phyloP scores from a whole-genome alignment of 306 rosid species.

The Acacia confusa region DNA sequence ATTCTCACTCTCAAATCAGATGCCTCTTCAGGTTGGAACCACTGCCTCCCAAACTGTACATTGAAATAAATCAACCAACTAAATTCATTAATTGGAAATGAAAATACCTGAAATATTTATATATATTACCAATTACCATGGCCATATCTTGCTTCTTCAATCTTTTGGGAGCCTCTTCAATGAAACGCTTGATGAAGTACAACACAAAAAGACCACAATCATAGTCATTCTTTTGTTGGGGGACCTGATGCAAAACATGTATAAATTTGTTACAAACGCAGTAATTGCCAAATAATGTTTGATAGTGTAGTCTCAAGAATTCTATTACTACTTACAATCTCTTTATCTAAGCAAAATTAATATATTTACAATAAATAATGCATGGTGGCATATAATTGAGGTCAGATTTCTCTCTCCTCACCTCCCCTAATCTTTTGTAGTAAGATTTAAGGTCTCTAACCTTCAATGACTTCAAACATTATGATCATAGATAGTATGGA shows the following conservation, averaged over 20 bases:
- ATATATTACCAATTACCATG: constrained; percentile 50
- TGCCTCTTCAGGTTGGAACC: constrained; percentile 93
- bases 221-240: constrained; percentile 89
- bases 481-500: neutral
- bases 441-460: neutral
- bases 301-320: neutral
- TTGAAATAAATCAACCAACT: constrained; percentile 22
- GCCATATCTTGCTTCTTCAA: constrained; percentile 65
- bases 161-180: constrained; percentile 77
- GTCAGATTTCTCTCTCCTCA: neutral
- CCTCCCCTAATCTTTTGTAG: neutral
- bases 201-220: constrained; percentile 96
- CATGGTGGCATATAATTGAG: neutral
- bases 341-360: neutral
- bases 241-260: constrained; percentile 51
- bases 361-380: neutral
- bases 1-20: constrained; percentile 79
- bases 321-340: neutral
- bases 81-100: neutral
- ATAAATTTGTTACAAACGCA: too few relatives aligned
- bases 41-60: constrained; percentile 73
- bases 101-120: neutral
- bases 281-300: too few relatives aligned
- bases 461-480: neutral
- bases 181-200: constrained; percentile 81